Evolutionary conservation across 2,329 filamentous ascomycete species (phyloP).

Genomic region (Mariannaea elegans): DNA sequence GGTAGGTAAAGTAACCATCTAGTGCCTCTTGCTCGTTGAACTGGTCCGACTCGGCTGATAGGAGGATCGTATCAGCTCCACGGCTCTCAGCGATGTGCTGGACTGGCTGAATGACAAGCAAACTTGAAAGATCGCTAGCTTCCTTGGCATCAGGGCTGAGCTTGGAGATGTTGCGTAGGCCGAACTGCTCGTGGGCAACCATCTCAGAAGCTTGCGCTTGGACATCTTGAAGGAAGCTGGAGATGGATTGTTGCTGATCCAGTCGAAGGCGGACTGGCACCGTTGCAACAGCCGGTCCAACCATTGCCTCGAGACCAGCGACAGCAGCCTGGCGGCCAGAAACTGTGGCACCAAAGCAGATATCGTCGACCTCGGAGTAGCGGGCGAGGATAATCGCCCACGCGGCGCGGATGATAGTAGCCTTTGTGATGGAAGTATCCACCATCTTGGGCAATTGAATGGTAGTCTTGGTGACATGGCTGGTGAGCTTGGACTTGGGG

Average conservation of each 20-base stretch:
- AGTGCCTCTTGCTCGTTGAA: neutral
- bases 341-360: constrained; percentile 30
- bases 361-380: constrained; percentile 45
- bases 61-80: neutral
- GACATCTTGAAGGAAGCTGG: constrained; percentile 13
- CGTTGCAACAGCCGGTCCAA: constrained; percentile 49
- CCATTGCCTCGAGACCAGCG: constrained; percentile 29
- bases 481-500: no score
- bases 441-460: constrained; percentile 45
- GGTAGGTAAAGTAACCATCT: no score
- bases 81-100: neutral
- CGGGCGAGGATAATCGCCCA: constrained; percentile 59
- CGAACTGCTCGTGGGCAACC: constrained; percentile 31
- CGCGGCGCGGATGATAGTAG: constrained; percentile 48
- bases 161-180: constrained; percentile 34
- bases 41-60: neutral
- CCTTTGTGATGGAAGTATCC: constrained; percentile 10
- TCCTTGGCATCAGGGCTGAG: constrained; percentile 15
- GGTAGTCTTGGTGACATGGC: constrained; percentile 46
- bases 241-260: constrained; percentile 35
- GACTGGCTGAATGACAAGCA: constrained; percentile 40
- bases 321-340: constrained; percentile 37
- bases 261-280: constrained; percentile 51
- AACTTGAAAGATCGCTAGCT: constrained; percentile 39
- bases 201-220: constrained; percentile 27